Conservation (phyloP, 148 eudicot genomes). For the Vaccinium macrocarpon region DNA sequence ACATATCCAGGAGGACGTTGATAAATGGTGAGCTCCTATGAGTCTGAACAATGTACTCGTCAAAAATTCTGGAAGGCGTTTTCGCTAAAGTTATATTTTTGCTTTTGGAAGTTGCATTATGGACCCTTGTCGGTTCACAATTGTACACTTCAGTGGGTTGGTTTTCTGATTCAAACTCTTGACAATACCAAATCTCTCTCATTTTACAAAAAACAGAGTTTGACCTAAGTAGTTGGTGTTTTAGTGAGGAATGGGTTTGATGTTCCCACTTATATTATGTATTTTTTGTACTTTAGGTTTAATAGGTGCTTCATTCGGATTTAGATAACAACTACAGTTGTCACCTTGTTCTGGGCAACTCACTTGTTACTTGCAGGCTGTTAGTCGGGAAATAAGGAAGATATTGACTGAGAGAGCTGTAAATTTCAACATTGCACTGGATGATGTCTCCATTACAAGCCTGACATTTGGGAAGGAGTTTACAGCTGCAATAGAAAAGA, state of each 20-base stretch:
- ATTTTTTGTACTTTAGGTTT: background rate
- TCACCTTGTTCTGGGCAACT: background rate
- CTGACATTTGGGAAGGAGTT: constrained; percentile 90
- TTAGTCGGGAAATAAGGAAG: constrained; percentile 78
- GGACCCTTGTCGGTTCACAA: background rate
- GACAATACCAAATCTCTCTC: background rate
- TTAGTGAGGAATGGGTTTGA: background rate
- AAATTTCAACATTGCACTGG: constrained; percentile 77
- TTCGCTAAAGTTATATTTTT: background rate
- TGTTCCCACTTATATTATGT: background rate
- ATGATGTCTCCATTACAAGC: constrained; percentile 85
- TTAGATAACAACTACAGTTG: background rate
- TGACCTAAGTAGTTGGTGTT: background rate
- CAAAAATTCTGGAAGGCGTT: background rate
- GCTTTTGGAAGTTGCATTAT: background rate
- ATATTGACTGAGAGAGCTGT: constrained; percentile 81
- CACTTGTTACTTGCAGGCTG: constrained; percentile 43
- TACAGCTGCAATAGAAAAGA: constrained; percentile 93
- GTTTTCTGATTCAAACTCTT: background rate
- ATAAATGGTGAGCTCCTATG: background rate
- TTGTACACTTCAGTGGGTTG: background rate
- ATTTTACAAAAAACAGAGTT: background rate
- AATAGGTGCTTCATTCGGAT: too few relatives aligned
- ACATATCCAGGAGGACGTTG: background rate
- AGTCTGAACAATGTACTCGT: background rate